Evolutionary conservation across 805 yeast species (phyloP).

Genomic region (Candida bentonensis): DNA sequence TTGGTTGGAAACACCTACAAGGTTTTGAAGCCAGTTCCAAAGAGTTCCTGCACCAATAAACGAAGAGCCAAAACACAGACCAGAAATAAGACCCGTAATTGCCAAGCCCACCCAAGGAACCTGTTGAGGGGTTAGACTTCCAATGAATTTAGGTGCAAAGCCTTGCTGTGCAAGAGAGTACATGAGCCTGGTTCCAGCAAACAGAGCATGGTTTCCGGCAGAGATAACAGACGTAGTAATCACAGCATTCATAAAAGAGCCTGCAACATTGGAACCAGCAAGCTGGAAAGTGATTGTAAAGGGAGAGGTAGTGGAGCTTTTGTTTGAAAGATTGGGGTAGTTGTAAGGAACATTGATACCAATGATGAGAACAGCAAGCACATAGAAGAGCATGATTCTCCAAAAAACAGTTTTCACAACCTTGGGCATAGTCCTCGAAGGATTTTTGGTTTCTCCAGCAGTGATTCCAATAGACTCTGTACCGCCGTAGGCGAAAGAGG

Average conservation of each 20-base stretch:
- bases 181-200: constrained; percentile 49
- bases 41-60: constrained; percentile 39
- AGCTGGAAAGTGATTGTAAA: constrained; percentile 29
- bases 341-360: constrained; percentile 48
- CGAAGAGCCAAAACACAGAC: constrained; percentile 46
- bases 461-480: constrained; percentile 43
- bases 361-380: constrained; percentile 39
- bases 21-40: constrained; percentile 37
- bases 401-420: constrained; percentile 44
- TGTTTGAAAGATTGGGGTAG: constrained; percentile 29
- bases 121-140: constrained; percentile 32
- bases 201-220: constrained; percentile 53
- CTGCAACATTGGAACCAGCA: constrained; percentile 31
- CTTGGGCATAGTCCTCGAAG: constrained; percentile 40
- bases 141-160: constrained; percentile 39
- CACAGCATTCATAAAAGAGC: constrained; percentile 44
- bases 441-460: constrained; percentile 50
- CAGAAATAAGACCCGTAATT: constrained; percentile 40
- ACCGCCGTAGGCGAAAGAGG: constrained; percentile 45
- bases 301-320: constrained; percentile 32
- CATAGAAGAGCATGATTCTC: constrained; percentile 38
- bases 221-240: constrained; percentile 47
- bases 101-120: constrained; percentile 36
- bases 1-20: constrained; percentile 52
- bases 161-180: constrained; percentile 48